Conservation (phyloP, 495 filamentous ascomycete species). For the Xylaria venustula region DNA sequence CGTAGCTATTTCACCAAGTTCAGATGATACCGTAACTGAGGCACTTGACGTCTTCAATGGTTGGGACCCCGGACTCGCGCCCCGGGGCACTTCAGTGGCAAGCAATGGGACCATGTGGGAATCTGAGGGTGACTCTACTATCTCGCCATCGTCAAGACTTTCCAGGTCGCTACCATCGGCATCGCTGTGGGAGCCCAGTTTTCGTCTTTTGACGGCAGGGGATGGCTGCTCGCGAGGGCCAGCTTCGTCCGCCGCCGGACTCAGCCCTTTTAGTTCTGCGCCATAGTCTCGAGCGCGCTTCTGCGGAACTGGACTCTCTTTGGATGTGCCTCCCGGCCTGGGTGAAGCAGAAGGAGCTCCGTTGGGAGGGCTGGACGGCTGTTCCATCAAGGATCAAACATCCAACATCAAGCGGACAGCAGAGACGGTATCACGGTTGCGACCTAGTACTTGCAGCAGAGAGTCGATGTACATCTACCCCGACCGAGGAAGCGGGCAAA, state of each 20-base stretch:
- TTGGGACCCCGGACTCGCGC: neutral
- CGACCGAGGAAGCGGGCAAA: neutral
- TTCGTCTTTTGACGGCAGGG: constrained; percentile 24
- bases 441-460: too few relatives aligned
- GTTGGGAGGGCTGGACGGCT: too few relatives aligned
- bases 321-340: neutral
- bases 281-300: constrained; percentile 26
- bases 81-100: neutral
- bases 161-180: constrained; percentile 9
- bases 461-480: too few relatives aligned
- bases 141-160: constrained; percentile 36
- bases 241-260: constrained; percentile 21
- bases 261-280: constrained; percentile 26
- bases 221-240: neutral
- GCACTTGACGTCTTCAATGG: neutral
- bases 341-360: neutral
- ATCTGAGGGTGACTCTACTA: constrained; percentile 26
- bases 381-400: constrained; percentile 6
- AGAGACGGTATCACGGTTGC: too few relatives aligned
- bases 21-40: neutral
- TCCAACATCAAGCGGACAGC: neutral
- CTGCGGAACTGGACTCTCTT: neutral
- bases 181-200: neutral
- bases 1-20: neutral
- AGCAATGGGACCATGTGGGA: neutral